Evolutionary conservation across 352 stramenopile species (phyloP).

Genomic region (Phytophthora constricta): DNA sequence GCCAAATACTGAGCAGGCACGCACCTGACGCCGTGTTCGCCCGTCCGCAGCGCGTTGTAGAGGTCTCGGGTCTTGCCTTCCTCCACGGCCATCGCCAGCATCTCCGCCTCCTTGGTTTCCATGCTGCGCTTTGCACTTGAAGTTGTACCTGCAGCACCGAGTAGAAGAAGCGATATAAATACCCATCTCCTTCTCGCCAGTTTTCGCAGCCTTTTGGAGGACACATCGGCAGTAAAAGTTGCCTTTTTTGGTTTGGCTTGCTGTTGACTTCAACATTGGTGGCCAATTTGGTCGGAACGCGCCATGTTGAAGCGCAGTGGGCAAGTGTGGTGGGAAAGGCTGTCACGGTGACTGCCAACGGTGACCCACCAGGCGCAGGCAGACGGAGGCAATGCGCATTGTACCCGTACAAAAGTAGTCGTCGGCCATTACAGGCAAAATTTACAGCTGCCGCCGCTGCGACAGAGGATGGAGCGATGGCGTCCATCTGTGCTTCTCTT

Average conservation of each 20-base stretch:
- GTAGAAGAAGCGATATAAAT: constrained; percentile 39
- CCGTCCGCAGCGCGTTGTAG: constrained; percentile 58
- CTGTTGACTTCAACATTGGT: background rate
- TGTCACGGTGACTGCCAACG: background rate
- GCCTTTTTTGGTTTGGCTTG: background rate
- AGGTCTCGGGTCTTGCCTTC: constrained; percentile 51
- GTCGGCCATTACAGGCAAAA: too few species aligned
- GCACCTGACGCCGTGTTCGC: constrained; percentile 60
- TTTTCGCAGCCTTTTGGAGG: background rate
- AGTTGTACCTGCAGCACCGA: background rate
- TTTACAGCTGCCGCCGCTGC: background rate
- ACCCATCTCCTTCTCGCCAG: constrained; percentile 28
- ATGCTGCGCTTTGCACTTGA: constrained; percentile 9
- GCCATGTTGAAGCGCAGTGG: background rate
- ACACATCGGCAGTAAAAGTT: too few species aligned
- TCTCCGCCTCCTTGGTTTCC: constrained; percentile 17
- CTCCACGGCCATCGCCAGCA: constrained; percentile 34
- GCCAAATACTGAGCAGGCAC: background rate
- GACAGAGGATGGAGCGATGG: background rate
- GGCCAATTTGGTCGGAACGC: too few species aligned
- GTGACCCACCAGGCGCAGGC: background rate
- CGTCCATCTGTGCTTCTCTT: background rate
- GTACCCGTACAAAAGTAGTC: too few species aligned
- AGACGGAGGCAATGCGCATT: background rate
- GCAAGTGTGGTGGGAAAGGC: background rate